A percentile compares a stretch with the other conserved stretches of the same genome.
phyloP scores from a whole-genome alignment of 2,329 filamentous ascomycete species.

The Calonectria ilicicola region DNA sequence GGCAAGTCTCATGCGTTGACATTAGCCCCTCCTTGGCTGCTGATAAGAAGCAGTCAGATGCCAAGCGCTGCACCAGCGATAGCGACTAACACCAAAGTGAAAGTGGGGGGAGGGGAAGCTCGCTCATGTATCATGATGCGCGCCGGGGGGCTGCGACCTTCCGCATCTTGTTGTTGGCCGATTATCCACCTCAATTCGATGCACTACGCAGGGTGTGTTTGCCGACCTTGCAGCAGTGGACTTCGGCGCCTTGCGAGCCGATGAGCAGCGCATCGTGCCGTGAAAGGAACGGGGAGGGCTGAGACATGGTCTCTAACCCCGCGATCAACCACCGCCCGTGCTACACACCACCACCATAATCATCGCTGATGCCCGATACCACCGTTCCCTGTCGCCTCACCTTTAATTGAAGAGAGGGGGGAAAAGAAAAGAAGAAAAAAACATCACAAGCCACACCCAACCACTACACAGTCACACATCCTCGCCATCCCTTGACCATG shows the following conservation, averaged over 20 bases:
- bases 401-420: neutral
- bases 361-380: neutral
- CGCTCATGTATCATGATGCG: neutral
- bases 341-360: neutral
- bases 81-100: slow-evolving; percentile 19
- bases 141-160: neutral
- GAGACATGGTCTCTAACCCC: slow-evolving; percentile 1
- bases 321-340: neutral
- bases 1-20: neutral
- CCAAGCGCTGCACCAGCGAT: slow-evolving; percentile 12
- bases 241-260: slow-evolving; percentile 1
- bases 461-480: neutral
- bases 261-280: neutral
- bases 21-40: slow-evolving; percentile 20
- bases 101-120: slow-evolving; percentile 27
- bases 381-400: neutral
- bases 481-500: slow-evolving; percentile 42
- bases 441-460: neutral
- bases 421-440: neutral
- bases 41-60: slow-evolving; percentile 29
- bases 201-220: neutral
- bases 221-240: neutral
- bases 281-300: neutral
- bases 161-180: neutral
- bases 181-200: neutral